Evolutionary conservation across 306 rosid species (phyloP).

Genomic region (Medicago arabica): DNA sequence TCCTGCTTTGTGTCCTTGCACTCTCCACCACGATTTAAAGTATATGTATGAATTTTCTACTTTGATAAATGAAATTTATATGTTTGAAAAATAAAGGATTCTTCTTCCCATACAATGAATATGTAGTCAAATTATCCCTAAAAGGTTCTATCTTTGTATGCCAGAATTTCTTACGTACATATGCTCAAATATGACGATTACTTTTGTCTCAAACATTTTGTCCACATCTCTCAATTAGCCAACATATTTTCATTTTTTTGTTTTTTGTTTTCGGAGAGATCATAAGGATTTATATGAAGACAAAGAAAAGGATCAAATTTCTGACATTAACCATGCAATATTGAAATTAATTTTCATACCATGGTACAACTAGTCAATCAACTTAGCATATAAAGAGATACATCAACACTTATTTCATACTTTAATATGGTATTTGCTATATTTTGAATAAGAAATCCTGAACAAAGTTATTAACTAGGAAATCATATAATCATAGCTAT

Average conservation of each 20-base stretch:
- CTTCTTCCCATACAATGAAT: not conserved
- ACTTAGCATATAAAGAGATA: no score
- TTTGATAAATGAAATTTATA: not conserved
- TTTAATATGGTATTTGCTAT: no score
- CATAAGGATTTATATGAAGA: not conserved
- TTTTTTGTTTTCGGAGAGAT: not conserved
- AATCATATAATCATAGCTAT: not conserved
- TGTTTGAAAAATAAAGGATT: not conserved
- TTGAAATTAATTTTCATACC: not conserved
- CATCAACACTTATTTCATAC: not conserved
- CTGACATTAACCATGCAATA: not conserved
- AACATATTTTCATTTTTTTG: not conserved
- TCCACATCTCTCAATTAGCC: not conserved
- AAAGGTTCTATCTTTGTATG: not conserved
- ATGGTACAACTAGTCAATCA: not conserved
- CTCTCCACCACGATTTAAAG: no score
- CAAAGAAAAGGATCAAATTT: not conserved
- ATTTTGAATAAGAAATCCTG: not conserved
- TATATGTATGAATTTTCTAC: no score
- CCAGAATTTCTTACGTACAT: not conserved
- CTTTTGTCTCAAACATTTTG: constrained; percentile 2
- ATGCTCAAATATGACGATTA: constrained; percentile 14
- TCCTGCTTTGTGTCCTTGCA: no score
- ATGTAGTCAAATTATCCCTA: not conserved
- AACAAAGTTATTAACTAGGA: not conserved